These are phyloP conservation scores for Penicillium sp. DNA, from an alignment of 2,329 filamentous ascomycete genomes.

Conservation along the genomic window DNA sequence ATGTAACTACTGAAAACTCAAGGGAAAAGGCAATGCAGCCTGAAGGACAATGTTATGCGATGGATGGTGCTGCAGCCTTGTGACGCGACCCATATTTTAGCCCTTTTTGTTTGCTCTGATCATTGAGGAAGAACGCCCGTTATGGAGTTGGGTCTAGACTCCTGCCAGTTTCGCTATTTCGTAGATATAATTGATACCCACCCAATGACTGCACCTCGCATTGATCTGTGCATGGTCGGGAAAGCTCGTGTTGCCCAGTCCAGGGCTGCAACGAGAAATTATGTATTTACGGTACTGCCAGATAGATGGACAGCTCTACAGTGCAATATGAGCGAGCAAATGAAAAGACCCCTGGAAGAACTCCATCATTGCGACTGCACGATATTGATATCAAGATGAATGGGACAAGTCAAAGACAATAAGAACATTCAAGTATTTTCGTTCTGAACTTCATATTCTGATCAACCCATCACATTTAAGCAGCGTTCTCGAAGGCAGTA, in stretches of 20 bases:
- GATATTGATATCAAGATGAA: constrained; percentile 21
- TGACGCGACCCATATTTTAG: neutral
- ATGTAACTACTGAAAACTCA: neutral
- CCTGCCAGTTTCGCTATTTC: neutral
- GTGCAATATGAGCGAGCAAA: neutral
- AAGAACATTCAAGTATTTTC: constrained; percentile 23
- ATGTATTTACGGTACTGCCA: neutral
- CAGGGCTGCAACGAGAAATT: neutral
- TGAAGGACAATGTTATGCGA: neutral
- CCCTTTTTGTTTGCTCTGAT: neutral
- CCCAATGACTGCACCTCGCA: neutral
- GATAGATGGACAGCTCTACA: neutral
- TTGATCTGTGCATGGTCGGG: neutral
- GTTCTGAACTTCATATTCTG: constrained; percentile 28
- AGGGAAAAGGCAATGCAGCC: neutral
- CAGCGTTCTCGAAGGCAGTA: constrained; percentile 63
- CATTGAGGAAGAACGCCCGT: neutral
- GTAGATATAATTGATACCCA: neutral
- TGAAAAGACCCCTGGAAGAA: constrained; percentile 20
- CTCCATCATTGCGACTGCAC: constrained; percentile 22
- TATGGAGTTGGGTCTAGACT: constrained; percentile 3
- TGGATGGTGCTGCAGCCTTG: neutral
- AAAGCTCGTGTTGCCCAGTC: neutral
- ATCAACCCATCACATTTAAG: constrained; percentile 38
- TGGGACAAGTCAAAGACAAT: constrained; percentile 16